Conservation (phyloP, 352 stramenopile species). For the Globisporangium sylvaticum region DNA sequence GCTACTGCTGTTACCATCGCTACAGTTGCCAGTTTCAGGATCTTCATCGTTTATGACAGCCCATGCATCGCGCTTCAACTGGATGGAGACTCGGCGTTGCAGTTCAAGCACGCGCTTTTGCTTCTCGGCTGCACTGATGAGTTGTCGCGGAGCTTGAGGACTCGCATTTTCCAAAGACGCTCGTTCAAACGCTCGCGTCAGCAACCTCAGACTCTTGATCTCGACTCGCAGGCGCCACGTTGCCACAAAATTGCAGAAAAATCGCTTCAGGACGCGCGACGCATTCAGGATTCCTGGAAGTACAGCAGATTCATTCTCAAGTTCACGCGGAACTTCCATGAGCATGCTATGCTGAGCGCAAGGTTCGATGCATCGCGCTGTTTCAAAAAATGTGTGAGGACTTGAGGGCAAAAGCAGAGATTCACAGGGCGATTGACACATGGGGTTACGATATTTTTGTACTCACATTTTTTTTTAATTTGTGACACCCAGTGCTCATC, state of each 20-base stretch:
- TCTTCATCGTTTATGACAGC: not conserved
- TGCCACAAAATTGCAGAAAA: slow-evolving; percentile 14
- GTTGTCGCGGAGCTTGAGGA: not conserved
- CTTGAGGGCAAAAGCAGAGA: not conserved
- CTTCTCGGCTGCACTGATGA: not conserved
- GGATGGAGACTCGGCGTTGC: not conserved
- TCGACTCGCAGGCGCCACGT: slow-evolving; percentile 15
- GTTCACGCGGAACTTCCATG: not conserved
- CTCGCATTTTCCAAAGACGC: not conserved
- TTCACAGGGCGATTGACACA: not conserved
- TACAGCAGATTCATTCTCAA: not conserved
- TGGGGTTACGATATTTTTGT: not conserved
- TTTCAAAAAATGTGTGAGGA: not conserved
- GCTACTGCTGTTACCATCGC: slow-evolving; percentile 12
- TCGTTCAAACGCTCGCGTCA: slow-evolving; percentile 18
- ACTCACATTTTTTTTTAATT: not conserved
- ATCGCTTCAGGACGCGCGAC: slow-evolving; percentile 12
- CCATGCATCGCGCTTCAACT: too few relatives aligned
- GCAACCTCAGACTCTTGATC: slow-evolving; percentile 7
- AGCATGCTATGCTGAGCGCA: not conserved
- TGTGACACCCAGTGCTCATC: not conserved
- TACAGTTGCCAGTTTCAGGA: not conserved
- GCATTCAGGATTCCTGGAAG: not conserved
- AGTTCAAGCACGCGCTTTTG: slow-evolving; percentile 8
- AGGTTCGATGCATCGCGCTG: not conserved